These are phyloP conservation scores for Aureobasidium mangrovei DNA, from an alignment of 2,329 filamentous ascomycete genomes.

Conservation along the genomic window DNA sequence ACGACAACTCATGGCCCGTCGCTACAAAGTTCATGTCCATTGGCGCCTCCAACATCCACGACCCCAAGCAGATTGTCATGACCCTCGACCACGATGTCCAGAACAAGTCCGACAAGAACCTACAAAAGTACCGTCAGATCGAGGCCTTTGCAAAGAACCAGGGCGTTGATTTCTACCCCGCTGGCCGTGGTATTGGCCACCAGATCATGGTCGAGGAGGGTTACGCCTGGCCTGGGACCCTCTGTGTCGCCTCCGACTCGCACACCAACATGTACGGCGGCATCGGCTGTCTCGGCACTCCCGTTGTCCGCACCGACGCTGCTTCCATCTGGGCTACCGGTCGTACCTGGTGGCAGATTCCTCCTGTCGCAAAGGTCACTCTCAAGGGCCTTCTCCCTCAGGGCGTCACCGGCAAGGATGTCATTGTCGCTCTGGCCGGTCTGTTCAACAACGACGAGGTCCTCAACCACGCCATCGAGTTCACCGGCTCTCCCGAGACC, in stretches of 20 bases:
- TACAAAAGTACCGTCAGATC: conserved; percentile 76
- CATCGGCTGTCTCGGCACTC: conserved; percentile 65
- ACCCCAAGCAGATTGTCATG: conserved; percentile 68
- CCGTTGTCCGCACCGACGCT: conserved; percentile 80
- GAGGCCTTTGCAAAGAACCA: conserved; percentile 73
- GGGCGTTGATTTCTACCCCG: conserved; percentile 67
- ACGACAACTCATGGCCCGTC: conserved; percentile 75
- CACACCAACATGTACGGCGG: conserved; percentile 82
- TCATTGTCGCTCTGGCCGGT: conserved; percentile 81
- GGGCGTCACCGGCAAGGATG: conserved; percentile 87
- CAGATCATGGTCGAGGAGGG: conserved; percentile 87
- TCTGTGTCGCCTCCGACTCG: conserved; percentile 68
- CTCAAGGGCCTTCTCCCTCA: conserved; percentile 65
- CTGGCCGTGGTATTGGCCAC: conserved; percentile 76
- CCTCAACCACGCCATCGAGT: conserved; percentile 84
- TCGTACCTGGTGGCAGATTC: conserved; percentile 81
- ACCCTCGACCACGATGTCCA: conserved; percentile 84
- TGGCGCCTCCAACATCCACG: conserved; percentile 63
- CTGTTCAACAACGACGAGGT: conserved; percentile 83
- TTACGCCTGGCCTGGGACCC: conserved; percentile 74
- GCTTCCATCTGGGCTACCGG: conserved; percentile 78
- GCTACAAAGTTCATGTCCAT: conserved; percentile 75
- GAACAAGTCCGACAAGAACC: conserved; percentile 66
- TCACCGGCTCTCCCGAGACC: conserved; percentile 70
- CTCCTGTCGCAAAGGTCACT: conserved; percentile 71